Base-by-base conservation (phyloP, 345 rosid genomes). In the Heritiera fomes region DNA sequence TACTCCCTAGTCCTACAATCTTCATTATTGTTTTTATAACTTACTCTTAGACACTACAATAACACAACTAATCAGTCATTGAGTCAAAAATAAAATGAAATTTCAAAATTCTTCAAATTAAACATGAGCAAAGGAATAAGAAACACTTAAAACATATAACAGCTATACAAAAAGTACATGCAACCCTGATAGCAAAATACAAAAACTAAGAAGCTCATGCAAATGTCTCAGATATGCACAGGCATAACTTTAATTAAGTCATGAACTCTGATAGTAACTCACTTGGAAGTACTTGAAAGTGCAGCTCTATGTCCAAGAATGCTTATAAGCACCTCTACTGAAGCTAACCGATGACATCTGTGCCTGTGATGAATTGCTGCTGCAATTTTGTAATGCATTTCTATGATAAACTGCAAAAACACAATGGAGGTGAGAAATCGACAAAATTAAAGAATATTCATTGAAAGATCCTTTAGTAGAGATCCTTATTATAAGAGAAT, bases 341-440 rank as follows among this genome's bases (percentile, higher is more conserved):
- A 90, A 62, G 94, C 97, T 86, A 95, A 83, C 80, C 84, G 87
- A 85, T 87, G 92, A 81, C 93, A 87, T 72, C 82, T 89, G 79
- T 93, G 99, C 86, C 99, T 87, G 76, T 87, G 90, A 87, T 93
- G 93, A 77, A 81, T 82, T 38, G 98, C 98, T 43, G 91, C 89
- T 70, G 90, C 81, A 79, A 92, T 83, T 85, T 86, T 89, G 82
- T 93, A 91, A 84, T 93, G 96, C 81, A 91, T 89, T 90, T 95
- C 98, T 62, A 91, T 77, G 53, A 93, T 87, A 79, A 95, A 91
- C 99, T 95, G 92, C 84, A 83, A 14, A 80, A 64, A 65, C 66
- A 76, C 18, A 83, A 46, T 38, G 71, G 40, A 76, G 23, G 47
- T 53, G 47, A 52, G 75, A 72, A 53, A 53, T 32, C 34, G 62